These are phyloP conservation scores for Ephemerocybe angulata DNA, from an alignment of 768 basidiomycete species.

Conservation along the genomic window DNA sequence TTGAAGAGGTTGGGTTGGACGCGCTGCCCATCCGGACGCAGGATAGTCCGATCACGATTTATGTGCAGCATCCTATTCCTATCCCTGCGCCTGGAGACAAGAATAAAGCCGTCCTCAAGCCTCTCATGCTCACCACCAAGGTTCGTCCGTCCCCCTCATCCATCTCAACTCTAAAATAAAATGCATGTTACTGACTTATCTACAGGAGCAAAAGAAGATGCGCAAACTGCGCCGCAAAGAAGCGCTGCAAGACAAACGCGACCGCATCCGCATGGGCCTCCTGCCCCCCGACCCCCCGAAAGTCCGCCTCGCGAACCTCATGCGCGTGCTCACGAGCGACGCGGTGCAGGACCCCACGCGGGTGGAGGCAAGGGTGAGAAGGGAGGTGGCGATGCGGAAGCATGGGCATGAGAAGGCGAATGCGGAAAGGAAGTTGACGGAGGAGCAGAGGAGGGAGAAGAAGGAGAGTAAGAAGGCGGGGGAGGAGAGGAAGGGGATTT, in stretches of 20 bases:
- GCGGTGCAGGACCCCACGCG: slow-evolving; percentile 97
- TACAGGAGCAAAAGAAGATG: slow-evolving; percentile 93
- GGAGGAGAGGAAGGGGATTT: slow-evolving; percentile 82
- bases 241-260: slow-evolving; percentile 90
- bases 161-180: background rate
- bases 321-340: slow-evolving; percentile 96
- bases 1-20: slow-evolving; percentile 49
- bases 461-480: slow-evolving; percentile 79
- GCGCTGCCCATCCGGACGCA: slow-evolving; percentile 59
- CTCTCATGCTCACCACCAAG: slow-evolving; percentile 91
- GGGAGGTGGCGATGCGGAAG: slow-evolving; percentile 89
- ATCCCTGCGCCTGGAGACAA: slow-evolving; percentile 90
- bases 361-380: slow-evolving; percentile 90
- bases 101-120: slow-evolving; percentile 71
- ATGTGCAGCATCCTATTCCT: slow-evolving; percentile 96
- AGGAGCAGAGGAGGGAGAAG: slow-evolving; percentile 88
- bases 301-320: slow-evolving; percentile 92
- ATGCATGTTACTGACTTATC: background rate
- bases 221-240: slow-evolving; percentile 82
- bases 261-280: slow-evolving; percentile 93
- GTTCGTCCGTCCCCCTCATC: slow-evolving; percentile 27
- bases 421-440: slow-evolving; percentile 83
- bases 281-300: slow-evolving; percentile 94
- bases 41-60: slow-evolving; percentile 79
- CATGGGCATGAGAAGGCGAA: slow-evolving; percentile 94